phyloP scores from a whole-genome alignment of 495 filamentous ascomycete genomes.

The Xylaria telfairii region DNA sequence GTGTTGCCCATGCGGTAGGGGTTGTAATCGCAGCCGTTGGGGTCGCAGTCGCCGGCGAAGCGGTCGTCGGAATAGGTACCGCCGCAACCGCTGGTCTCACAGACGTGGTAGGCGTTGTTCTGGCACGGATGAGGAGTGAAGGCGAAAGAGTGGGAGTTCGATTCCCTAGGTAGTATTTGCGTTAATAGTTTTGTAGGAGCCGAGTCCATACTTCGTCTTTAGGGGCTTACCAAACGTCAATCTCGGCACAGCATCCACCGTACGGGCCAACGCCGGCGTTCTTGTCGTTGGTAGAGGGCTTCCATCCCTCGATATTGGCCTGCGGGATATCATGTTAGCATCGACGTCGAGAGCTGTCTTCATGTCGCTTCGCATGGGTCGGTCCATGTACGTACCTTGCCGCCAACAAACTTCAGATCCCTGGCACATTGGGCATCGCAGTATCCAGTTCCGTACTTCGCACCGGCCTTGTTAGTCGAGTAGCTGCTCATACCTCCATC shows the following conservation, averaged over 20 bases:
- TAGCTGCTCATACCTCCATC: slow-evolving; percentile 61
- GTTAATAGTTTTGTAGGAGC: slow-evolving; percentile 10
- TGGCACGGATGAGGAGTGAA: slow-evolving; percentile 73
- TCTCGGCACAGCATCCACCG: slow-evolving; percentile 75
- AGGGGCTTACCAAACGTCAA: slow-evolving; percentile 65
- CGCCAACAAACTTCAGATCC: slow-evolving; percentile 60
- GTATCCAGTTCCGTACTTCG: slow-evolving; percentile 67
- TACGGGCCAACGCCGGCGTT: slow-evolving; percentile 66
- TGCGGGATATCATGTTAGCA: slow-evolving; percentile 14
- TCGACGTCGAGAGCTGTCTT: neutral
- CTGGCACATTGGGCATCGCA: slow-evolving; percentile 65
- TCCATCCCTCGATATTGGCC: slow-evolving; percentile 68
- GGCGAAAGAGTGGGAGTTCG: slow-evolving; percentile 68
- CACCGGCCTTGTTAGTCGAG: slow-evolving; percentile 62
- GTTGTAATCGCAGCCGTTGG: slow-evolving; percentile 80
- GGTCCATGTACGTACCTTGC: slow-evolving; percentile 38
- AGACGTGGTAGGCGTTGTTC: slow-evolving; percentile 60
- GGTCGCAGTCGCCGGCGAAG: slow-evolving; percentile 70
- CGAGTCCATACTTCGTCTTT: neutral
- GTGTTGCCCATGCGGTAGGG: slow-evolving; percentile 69
- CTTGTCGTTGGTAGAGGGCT: slow-evolving; percentile 59
- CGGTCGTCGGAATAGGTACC: slow-evolving; percentile 57
- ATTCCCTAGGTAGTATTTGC: slow-evolving; percentile 55
- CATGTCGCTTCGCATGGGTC: neutral
- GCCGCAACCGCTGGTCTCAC: slow-evolving; percentile 56